Evolutionary conservation across 2,329 filamentous ascomycete genomes (phyloP).

Genomic region (Alternaria infectoria): DNA sequence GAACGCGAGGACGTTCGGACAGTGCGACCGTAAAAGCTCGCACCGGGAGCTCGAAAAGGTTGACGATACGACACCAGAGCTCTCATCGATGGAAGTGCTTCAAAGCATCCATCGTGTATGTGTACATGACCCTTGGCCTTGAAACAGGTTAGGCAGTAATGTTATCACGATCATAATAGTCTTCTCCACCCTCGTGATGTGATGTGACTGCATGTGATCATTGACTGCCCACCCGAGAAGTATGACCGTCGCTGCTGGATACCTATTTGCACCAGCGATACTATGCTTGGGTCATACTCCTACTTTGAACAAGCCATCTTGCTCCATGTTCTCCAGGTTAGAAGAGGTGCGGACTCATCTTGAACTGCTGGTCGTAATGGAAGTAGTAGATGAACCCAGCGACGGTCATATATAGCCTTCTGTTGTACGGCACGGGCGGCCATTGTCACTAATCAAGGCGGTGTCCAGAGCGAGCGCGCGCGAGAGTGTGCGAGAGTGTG

Average conservation of each 20-base stretch:
- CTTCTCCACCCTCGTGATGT: not conserved
- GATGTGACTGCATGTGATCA: not conserved
- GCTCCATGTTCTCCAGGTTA: not conserved
- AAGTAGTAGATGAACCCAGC: not conserved
- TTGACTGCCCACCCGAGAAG: constrained; percentile 26
- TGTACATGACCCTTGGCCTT: constrained; percentile 21
- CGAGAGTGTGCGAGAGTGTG: not conserved
- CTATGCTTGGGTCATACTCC: constrained; percentile 50
- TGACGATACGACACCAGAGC: constrained; percentile 41
- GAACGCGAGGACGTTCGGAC: constrained; percentile 15
- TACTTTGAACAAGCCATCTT: not conserved
- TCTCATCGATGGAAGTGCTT: constrained; percentile 28
- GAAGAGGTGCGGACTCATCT: not conserved
- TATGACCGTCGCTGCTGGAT: constrained; percentile 55
- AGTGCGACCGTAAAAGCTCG: constrained; percentile 39
- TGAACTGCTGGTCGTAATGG: not conserved
- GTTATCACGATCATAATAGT: constrained; percentile 32
- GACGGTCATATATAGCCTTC: not conserved
- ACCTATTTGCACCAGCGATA: constrained; percentile 69
- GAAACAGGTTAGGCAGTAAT: constrained; percentile 38
- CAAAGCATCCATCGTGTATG: constrained; percentile 28
- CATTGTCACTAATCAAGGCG: not conserved
- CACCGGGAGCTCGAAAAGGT: constrained; percentile 33
- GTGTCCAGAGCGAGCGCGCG: not conserved
- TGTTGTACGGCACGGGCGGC: not conserved